phyloP scores from a whole-genome alignment of 768 basidiomycete species.

The Tricholoma sp. region DNA sequence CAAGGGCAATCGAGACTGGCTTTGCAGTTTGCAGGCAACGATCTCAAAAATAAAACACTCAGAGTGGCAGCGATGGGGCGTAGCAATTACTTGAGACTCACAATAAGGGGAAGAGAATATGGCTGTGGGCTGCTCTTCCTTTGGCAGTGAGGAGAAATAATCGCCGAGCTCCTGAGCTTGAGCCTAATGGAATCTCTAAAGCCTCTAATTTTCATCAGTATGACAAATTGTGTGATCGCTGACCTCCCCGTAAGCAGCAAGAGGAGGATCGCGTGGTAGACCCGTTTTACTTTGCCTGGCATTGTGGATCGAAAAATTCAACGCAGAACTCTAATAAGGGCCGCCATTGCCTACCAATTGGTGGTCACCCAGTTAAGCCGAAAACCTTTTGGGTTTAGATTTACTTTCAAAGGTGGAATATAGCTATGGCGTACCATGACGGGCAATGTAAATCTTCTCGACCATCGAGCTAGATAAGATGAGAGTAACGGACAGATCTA shows the following conservation, averaged over 20 bases:
- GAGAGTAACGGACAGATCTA: too few species aligned
- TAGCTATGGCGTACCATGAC: conserved; percentile 47
- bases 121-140: conserved; percentile 63
- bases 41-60: conserved; percentile 37
- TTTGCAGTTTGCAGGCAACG: conserved; percentile 82
- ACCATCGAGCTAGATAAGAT: conserved; percentile 29
- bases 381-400: conserved; percentile 48
- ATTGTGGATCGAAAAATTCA: conserved; percentile 5
- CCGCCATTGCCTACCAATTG: conserved; percentile 57
- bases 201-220: background rate
- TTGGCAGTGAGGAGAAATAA: conserved; percentile 60
- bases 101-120: conserved; percentile 87
- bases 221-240: conserved; percentile 1
- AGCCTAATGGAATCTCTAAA: conserved; percentile 27
- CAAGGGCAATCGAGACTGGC: conserved; percentile 57
- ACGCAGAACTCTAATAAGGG: background rate
- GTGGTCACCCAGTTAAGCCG: conserved; percentile 68
- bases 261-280: conserved; percentile 65
- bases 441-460: conserved; percentile 62
- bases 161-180: conserved; percentile 73
- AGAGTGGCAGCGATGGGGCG: background rate
- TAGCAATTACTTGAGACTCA: conserved; percentile 25
- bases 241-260: conserved; percentile 71
- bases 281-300: conserved; percentile 61
- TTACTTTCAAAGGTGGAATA: background rate